A percentile compares a stretch with the other conserved stretches of the same genome.
Evolutionary conservation across 2,329 filamentous ascomycete genomes (phyloP).

Genomic region (Calonectria leucothoes): DNA sequence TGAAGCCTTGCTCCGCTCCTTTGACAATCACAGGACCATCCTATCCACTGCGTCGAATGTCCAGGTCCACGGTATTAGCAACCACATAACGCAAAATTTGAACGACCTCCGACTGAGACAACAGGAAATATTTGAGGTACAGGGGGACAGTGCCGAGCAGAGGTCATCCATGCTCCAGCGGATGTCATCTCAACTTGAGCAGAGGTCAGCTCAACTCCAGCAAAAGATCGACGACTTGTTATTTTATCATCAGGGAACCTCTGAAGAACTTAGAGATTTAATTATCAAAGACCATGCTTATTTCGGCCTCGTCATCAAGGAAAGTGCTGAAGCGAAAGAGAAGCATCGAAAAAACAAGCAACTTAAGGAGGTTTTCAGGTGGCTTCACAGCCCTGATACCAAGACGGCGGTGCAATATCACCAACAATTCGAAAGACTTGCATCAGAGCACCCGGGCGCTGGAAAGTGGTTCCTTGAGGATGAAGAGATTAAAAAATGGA

Average conservation of each 20-base stretch:
- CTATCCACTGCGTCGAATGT: not conserved
- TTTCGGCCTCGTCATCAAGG: not conserved
- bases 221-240: conserved; percentile 4
- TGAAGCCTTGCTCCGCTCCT: not conserved
- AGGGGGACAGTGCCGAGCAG: not conserved
- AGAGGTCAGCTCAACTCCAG: not conserved
- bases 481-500: conserved; percentile 1
- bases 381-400: conserved; percentile 10
- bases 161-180: not conserved
- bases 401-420: conserved; percentile 4
- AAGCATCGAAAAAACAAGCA: conserved; percentile 6
- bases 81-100: not conserved
- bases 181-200: not conserved
- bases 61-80: not conserved
- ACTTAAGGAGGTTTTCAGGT: not conserved
- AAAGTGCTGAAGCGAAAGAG: not conserved
- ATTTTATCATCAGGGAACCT: not conserved
- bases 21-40: not conserved
- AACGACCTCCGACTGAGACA: not conserved
- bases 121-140: not conserved
- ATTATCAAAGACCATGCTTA: not conserved
- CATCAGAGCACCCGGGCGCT: not conserved
- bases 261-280: not conserved
- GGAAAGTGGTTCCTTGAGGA: conserved; percentile 17
- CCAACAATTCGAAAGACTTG: not conserved